phyloP scores from a whole-genome alignment of 306 rosid species.

The Quercus glauca region DNA sequence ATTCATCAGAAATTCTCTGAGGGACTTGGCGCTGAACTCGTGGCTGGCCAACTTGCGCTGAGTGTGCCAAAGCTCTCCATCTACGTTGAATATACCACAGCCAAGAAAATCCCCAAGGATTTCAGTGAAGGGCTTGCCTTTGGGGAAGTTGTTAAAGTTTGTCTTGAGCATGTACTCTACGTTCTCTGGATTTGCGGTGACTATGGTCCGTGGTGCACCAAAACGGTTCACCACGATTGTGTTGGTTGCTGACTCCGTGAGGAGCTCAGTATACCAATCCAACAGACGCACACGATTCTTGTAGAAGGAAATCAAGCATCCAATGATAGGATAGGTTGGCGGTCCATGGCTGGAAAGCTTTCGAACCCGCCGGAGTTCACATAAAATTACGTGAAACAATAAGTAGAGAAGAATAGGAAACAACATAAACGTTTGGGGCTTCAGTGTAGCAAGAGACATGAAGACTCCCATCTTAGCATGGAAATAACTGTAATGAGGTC shows the following conservation, averaged over 20 bases:
- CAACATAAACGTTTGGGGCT: constrained; percentile 29
- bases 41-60: constrained; percentile 74
- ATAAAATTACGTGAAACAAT: constrained; percentile 8
- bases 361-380: constrained; percentile 26
- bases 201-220: constrained; percentile 61
- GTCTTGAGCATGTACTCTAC: constrained; percentile 84
- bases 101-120: constrained; percentile 84
- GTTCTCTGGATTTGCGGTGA: constrained; percentile 68
- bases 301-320: constrained; percentile 71
- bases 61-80: constrained; percentile 61
- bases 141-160: constrained; percentile 80
- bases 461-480: constrained; percentile 30
- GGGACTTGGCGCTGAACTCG: constrained; percentile 59
- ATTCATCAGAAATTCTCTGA: constrained; percentile 38
- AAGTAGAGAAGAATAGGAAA: constrained; percentile 29
- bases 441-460: constrained; percentile 26
- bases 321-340: constrained; percentile 59
- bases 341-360: constrained; percentile 37
- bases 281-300: constrained; percentile 52
- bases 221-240: constrained; percentile 62
- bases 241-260: constrained; percentile 51
- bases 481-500: neutral
- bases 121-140: constrained; percentile 81
- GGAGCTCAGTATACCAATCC: constrained; percentile 76
- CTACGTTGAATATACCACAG: constrained; percentile 77